Evolutionary conservation across 371 early-diverging fungal genomes (phyloP), one percentile per base, ranked within the genome.

Genomic region (Parasitella parasitica): DNA sequence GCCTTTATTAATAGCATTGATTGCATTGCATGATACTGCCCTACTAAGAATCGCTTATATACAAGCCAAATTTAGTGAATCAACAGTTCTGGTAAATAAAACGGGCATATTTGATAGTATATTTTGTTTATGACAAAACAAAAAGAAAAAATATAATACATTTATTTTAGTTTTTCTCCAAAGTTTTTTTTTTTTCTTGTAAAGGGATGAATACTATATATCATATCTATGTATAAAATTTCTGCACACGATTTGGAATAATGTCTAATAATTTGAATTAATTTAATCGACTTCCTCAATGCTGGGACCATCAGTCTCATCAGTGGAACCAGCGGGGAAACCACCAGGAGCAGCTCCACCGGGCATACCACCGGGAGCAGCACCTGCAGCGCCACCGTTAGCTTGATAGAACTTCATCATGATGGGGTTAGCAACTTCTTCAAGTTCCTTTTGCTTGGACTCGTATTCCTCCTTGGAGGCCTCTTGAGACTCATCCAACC

Each of bases 391-490:
- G 72, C 87, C 93, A 68, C 90, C 94, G 59, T 91, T 72, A 35
- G 49, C 55, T 66, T 75, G 88, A 69, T 93, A 94, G 63, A 93
- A 66, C 75, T 86, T 88, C 72, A 72, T 81, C 89, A 93, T 91
- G 86, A 93, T 92, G 69, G 96, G 95, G 88, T 93, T 93, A 69
- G 93, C 91, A 54, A 90, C 70, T 59, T 78, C 85, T 81, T 95
- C 94, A 41, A 95, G 82, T 73, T 93, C 93, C 89, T 94, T 94
- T 77, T 92, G 91, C 69, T 83, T 78, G 73, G 80, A 64, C 81
- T 94, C 95, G 71, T 86, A 95, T 84, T 94, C 96, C 74, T 94
- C 94, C 86, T 92, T 95, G 77, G 86, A 80, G 36, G 90, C 95
- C 81, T 94, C 94, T 59, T 86, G 90, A 72, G 87, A 88, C 51